Evolutionary conservation across 1,139 yeast genomes (phyloP), one percentile per base, ranked within the genome.

Genomic region (Scheffersomyces lignicola): DNA sequence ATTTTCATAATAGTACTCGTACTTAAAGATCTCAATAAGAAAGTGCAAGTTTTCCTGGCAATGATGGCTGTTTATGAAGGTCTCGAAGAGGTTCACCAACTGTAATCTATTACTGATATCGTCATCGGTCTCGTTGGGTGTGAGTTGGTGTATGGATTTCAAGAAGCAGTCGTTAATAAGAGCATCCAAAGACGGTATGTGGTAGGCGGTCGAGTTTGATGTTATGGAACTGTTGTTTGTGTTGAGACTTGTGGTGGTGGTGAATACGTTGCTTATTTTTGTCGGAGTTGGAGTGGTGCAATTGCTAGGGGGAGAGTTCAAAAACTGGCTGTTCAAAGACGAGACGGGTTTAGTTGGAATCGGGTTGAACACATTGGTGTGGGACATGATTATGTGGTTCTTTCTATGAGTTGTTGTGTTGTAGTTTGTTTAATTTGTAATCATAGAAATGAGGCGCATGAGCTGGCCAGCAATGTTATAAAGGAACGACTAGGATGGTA

Each of bases 11-110:
- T 48, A 54, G 46, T 56, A 55, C 42, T 69, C 75, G 48, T 73
- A 73, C 35, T 65, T 66, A 51, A 58, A 71, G 12, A 73, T 67
- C 37, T 69, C 73, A 5, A 73, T 58, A 27, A 74, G 51, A 42
- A 74, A 74, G 33, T 59, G 50, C 31, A 74, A 56, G 47, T 71
- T 73, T 49, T 74, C 80, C 40, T 59, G 60, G 47, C 75, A 69
- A 44, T 72, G 78, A 12, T 59, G 44, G 9, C 55, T 44, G 11
- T 33, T 34, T 6, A 54, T 42, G 33, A 45, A 56, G 8, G 46
- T 43, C 22, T 46, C 48, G 29, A 61, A 61, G 14, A 41, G 42
- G 16, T 45, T 44, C 7, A 56, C 52, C 18, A 48, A 35, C 9
- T 41, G 35, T n/a, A 42, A 22, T 26, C 44, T 46, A 2, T 20